Evolutionary conservation across 768 basidiomycete species (phyloP).

Genomic region (Paxillus rubicundulus): DNA sequence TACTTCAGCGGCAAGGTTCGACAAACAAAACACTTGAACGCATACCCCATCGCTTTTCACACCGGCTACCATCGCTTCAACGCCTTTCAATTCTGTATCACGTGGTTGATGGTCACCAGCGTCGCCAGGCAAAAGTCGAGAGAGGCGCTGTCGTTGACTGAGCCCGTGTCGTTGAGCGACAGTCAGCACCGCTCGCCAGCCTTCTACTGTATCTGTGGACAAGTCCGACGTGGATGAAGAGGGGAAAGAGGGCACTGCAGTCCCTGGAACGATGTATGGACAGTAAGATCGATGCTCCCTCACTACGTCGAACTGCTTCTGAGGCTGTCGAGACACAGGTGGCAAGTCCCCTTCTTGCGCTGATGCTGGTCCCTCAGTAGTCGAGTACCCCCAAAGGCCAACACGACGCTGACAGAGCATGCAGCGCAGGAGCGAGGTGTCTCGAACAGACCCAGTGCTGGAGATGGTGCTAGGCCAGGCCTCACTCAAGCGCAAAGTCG

Average conservation of each 20-base stretch:
- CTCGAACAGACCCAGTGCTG: constrained; percentile 25
- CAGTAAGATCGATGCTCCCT: constrained; percentile 85
- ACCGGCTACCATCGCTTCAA: constrained; percentile 73
- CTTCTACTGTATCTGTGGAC: constrained; percentile 47
- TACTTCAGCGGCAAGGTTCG: constrained; percentile 7
- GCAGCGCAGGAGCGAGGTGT: constrained; percentile 60
- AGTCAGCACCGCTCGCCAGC: constrained; percentile 77
- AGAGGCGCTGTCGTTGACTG: constrained; percentile 49
- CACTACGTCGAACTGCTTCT: constrained; percentile 65
- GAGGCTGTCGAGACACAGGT: constrained; percentile 21
- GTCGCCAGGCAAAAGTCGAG: constrained; percentile 26
- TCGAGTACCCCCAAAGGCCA: constrained; percentile 72
- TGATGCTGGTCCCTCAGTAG: constrained; percentile 11
- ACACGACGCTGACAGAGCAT: constrained; percentile 73
- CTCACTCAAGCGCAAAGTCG: constrained; percentile 8
- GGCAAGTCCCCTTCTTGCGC: constrained; percentile 14
- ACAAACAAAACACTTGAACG: constrained; percentile 16
- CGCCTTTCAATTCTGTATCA: constrained; percentile 40
- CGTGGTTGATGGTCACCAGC: constrained; percentile 33
- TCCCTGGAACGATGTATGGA: constrained; percentile 77
- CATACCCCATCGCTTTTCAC: constrained; percentile 76
- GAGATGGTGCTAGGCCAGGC: constrained; percentile 1
- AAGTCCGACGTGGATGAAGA: constrained; percentile 19
- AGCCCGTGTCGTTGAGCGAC: constrained; percentile 66
- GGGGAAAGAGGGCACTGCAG: constrained; percentile 56